These are phyloP conservation scores for Sugiyamaella smithiae DNA, from an alignment of 805 yeast species.

Conservation along the genomic window DNA sequence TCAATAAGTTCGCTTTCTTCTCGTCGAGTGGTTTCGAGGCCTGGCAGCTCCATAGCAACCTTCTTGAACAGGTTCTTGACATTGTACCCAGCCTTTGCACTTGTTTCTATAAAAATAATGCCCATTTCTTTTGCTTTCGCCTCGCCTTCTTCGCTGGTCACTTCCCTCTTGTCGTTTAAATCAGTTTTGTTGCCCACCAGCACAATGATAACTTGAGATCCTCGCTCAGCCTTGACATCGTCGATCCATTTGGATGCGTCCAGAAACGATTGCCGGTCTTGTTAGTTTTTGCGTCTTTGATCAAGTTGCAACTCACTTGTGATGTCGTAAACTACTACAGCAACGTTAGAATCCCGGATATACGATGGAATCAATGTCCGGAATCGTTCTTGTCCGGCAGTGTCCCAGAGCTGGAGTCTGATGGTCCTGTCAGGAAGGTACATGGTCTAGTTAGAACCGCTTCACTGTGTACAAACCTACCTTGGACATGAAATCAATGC, in stretches of 20 bases:
- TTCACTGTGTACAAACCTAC: too few relatives aligned
- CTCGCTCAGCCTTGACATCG: constrained; percentile 91
- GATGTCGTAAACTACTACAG: constrained; percentile 92
- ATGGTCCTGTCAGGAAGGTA: constrained; percentile 94
- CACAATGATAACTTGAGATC: constrained; percentile 81
- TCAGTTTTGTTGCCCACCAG: constrained; percentile 93
- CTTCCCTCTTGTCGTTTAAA: constrained; percentile 76
- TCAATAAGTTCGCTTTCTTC: constrained; percentile 26
- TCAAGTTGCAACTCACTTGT: constrained; percentile 51
- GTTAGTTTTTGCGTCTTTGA: background rate
- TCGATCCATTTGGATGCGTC: constrained; percentile 89
- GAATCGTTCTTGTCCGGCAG: constrained; percentile 96
- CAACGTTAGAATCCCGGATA: constrained; percentile 95
- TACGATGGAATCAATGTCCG: constrained; percentile 92
- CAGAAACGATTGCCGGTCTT: constrained; percentile 64
- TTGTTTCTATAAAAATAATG: constrained; percentile 85
- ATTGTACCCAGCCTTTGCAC: constrained; percentile 92
- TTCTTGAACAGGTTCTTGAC: constrained; percentile 86
- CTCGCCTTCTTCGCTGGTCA: constrained; percentile 87
- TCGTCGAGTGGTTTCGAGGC: constrained; percentile 47
- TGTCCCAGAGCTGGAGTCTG: constrained; percentile 94
- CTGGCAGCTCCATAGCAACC: constrained; percentile 89
- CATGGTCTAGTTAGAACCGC: too few relatives aligned
- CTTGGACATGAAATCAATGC: constrained; percentile 90
- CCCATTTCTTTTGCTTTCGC: constrained; percentile 67